Evolutionary conservation across 352 stramenopile genomes (phyloP).

Genomic region (Phytophthora syringae): DNA sequence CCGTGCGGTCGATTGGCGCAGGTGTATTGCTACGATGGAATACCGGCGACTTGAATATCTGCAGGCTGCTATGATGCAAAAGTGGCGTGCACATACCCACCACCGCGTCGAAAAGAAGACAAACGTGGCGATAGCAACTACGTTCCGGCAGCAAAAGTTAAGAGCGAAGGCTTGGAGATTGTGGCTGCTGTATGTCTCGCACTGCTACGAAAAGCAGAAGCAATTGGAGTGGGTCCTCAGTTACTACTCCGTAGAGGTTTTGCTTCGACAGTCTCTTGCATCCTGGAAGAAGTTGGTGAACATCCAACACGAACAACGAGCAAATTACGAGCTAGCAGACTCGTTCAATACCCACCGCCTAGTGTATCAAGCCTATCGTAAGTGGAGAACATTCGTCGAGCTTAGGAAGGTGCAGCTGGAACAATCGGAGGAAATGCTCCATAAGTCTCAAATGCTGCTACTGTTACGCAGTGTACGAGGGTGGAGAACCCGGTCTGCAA

Average conservation of each 20-base stretch:
- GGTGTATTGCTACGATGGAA: constrained; percentile 8
- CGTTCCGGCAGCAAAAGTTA: constrained; percentile 9
- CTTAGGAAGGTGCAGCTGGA: constrained; percentile 3
- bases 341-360: constrained; percentile 23
- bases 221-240: constrained; percentile 30
- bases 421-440: background rate
- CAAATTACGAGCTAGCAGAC: constrained; percentile 12
- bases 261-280: constrained; percentile 28
- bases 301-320: background rate
- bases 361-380: constrained; percentile 1
- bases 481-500: constrained; percentile 21
- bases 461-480: constrained; percentile 25
- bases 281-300: constrained; percentile 28
- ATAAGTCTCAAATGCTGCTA: background rate
- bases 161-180: constrained; percentile 17
- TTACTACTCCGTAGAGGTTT: constrained; percentile 38
- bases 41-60: constrained; percentile 8
- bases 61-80: background rate
- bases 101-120: constrained; percentile 8
- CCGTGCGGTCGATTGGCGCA: constrained; percentile 18
- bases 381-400: constrained; percentile 22
- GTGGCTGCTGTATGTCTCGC: constrained; percentile 29
- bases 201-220: constrained; percentile 33
- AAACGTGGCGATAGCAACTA: background rate
- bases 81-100: constrained; percentile 15